A percentile compares a stretch with the other conserved stretches of the same genome.
These are phyloP conservation scores for Boletus vinaceobasis DNA, from an alignment of 768 basidiomycete species.

Conservation along the genomic window DNA sequence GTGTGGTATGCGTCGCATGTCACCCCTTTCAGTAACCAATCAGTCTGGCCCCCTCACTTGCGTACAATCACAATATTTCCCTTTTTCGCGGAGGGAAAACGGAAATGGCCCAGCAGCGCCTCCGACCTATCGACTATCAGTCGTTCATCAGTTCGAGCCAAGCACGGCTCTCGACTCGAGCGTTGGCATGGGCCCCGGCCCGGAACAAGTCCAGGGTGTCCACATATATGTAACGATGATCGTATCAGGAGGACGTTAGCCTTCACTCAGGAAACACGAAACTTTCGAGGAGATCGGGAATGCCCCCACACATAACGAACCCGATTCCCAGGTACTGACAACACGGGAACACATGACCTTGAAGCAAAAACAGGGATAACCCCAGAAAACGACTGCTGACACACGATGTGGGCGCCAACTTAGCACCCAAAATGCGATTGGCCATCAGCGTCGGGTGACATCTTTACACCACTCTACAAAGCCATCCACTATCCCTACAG, in stretches of 20 bases:
- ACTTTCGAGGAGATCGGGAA: too few species aligned
- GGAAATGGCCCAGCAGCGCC: too few species aligned
- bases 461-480: constrained; percentile 26
- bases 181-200: not conserved
- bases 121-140: too few species aligned
- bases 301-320: too few species aligned
- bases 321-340: too few species aligned
- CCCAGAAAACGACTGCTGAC: not conserved
- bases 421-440: not conserved
- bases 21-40: not conserved
- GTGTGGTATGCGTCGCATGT: not conserved
- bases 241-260: not conserved
- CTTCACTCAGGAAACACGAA: not conserved
- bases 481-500: constrained; percentile 35
- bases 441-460: constrained; percentile 21
- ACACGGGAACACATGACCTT: too few species aligned
- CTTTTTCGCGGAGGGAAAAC: too few species aligned
- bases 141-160: not conserved
- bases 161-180: not conserved
- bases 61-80: not conserved
- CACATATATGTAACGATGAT: too few species aligned
- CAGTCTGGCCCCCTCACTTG: too few species aligned
- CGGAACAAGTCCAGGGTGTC: too few species aligned
- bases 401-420: not conserved
- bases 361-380: not conserved